A percentile compares a stretch with the other conserved stretches of the same genome.
Conservation (phyloP, 768 basidiomycete species). For the Serendipita vermifera region DNA sequence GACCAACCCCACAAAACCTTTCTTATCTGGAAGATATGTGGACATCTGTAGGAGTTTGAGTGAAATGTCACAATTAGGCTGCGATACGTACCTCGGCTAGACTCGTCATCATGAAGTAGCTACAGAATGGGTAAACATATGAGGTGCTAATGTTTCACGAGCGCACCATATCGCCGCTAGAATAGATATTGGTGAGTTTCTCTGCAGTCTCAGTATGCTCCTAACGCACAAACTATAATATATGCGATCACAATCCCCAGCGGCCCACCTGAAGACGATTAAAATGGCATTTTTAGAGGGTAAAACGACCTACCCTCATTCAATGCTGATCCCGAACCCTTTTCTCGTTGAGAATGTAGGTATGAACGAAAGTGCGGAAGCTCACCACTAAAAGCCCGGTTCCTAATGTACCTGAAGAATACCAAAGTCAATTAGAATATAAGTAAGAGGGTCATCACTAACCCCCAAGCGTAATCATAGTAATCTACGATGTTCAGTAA, state of each 20-base stretch:
- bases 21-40: conserved; percentile 1
- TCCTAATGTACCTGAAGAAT: not conserved
- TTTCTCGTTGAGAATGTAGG: too few relatives aligned
- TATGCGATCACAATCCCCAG: not conserved
- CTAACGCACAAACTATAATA: not conserved
- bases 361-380: not conserved
- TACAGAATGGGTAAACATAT: not conserved
- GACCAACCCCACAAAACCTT: not conserved
- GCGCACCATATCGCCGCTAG: not conserved
- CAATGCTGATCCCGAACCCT: not conserved
- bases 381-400: not conserved
- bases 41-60: not conserved
- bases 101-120: conserved; percentile 2
- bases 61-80: not conserved
- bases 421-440: not conserved
- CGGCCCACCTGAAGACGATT: not conserved
- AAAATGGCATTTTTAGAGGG: not conserved
- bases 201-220: too few relatives aligned
- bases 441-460: not conserved
- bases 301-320: not conserved
- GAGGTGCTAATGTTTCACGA: not conserved
- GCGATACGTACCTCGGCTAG: not conserved
- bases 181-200: too few relatives aligned
- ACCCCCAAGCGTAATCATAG: conserved; percentile 7
- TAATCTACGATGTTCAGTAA: conserved; percentile 4